Evolutionary conservation across 176 grass and related monocot genomes (phyloP).

Genomic region (Hsuehochloa calcarea): DNA sequence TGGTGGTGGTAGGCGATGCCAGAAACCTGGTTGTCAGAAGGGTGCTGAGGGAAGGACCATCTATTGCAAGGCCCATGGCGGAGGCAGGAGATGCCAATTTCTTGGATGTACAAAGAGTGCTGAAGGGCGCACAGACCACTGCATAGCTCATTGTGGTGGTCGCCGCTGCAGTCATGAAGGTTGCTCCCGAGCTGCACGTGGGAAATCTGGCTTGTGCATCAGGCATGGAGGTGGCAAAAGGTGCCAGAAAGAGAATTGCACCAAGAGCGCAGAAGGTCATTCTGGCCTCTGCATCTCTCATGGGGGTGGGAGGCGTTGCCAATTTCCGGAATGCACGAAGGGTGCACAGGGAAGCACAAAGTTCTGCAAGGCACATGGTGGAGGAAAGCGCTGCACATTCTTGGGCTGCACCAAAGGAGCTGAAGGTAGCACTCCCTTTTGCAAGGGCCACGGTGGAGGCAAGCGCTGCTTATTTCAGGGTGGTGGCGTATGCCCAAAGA

Average conservation of each 20-base stretch:
- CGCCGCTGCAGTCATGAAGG: constrained; percentile 64
- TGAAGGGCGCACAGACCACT: constrained; percentile 83
- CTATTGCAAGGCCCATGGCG: constrained; percentile 95
- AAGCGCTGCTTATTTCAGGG: constrained; percentile 84
- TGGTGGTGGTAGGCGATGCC: constrained; percentile 82
- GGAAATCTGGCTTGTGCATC: constrained; percentile 92
- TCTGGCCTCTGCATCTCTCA: constrained; percentile 95
- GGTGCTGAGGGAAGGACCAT: constrained; percentile 93
- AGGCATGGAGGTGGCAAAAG: constrained; percentile 94
- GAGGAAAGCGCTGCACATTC: constrained; percentile 96
- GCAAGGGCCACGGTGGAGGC: constrained; percentile 93
- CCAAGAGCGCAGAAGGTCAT: constrained; percentile 85
- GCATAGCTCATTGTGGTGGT: constrained; percentile 95
- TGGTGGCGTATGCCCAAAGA: constrained; percentile 80
- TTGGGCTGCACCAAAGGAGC: constrained; percentile 83
- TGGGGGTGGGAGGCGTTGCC: constrained; percentile 82
- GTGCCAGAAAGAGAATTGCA: constrained; percentile 77
- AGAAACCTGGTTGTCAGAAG: constrained; percentile 79
- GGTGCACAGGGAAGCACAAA: constrained; percentile 93
- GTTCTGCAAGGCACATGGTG: constrained; percentile 89
- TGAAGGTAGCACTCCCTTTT: constrained; percentile 81
- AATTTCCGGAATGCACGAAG: constrained; percentile 71
- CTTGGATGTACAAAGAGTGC: constrained; percentile 92
- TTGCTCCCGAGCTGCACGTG: constrained; percentile 78
- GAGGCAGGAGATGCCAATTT: constrained; percentile 70